Base-by-base conservation (phyloP, 495 filamentous ascomycete genomes). In the Podospora conica region DNA sequence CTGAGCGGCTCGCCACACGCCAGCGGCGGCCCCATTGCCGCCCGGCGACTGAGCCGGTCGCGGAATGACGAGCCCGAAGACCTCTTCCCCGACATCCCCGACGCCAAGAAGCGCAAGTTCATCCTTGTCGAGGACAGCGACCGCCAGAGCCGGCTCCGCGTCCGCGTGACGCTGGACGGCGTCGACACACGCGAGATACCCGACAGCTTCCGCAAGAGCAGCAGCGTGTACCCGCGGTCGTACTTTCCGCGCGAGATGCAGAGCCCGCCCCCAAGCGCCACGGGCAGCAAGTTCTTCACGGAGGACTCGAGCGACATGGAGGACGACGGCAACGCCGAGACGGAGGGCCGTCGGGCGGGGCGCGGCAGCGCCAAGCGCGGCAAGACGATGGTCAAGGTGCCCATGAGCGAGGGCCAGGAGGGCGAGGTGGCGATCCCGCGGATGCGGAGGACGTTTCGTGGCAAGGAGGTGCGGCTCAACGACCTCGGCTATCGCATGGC, bases 401-500 rank as follows among this genome's bases (percentile, higher is more conserved):
- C 89, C 1, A 86, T 93, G 72, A 75, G 89, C 18, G 93, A 96
- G 28, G 69, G 73, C 53, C 72, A 73, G 40, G 90, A 92, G 60
- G 81, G 80, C 33, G 85, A 89, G 60, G 80, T 96, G 48, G 84
- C 86, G 0, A 88, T 94, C 22, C 93, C 94, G 22, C 82, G 86
- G 55, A 83, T 93, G 68, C 86, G 86, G 21, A 83, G 83, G 62
- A 78, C 81, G 54, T 84, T 85, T 60, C 85, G 90, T 58, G 85
- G 80, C 54, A 93, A 91, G 77, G 94, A 98, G 73, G 85, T 92
- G 5, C 80, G 90, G 58, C 74, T 98, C 68, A 98, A 98, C 71
- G 93, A 98, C 72, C 75, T 98, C 58, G 95, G 92, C 0, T 97
- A 96, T 72, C 85, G 94, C 18, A 96, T 98, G 88, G 91, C 90